Percentiles rank a stretch among this genome's conserved stretches.
Evolutionary conservation across 495 filamentous ascomycete genomes (phyloP).

Genomic region (Hypomontagnella monticulosa): DNA sequence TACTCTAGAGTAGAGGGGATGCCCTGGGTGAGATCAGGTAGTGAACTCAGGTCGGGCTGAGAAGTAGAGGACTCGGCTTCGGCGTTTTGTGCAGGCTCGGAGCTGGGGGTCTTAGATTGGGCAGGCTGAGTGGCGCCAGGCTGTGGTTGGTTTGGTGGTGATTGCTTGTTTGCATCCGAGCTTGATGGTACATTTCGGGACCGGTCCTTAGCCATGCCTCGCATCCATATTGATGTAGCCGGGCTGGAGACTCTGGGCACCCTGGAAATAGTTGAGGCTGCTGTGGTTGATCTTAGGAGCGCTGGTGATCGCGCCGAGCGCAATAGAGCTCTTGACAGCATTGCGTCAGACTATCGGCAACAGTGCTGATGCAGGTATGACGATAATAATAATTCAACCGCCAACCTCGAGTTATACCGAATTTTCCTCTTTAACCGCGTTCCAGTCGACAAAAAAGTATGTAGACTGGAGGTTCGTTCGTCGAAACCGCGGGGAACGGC

Average conservation of each 20-base stretch:
- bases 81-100: conserved; percentile 21
- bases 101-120: conserved; percentile 10
- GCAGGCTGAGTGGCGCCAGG: conserved; percentile 27
- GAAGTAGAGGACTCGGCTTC: conserved; percentile 46
- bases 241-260: conserved; percentile 24
- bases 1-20: conserved; percentile 90
- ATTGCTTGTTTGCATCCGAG: conserved; percentile 10
- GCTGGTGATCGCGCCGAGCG: conserved; percentile 47
- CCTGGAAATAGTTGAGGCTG: conserved; percentile 30
- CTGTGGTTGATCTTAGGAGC: conserved; percentile 41
- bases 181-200: conserved; percentile 24
- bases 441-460: conserved; percentile 5
- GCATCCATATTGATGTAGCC: conserved; percentile 47
- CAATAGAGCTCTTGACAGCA: conserved; percentile 55
- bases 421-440: neutral
- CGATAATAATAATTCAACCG: neutral
- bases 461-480: conserved; percentile 18
- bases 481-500: conserved; percentile 14
- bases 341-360: conserved; percentile 38
- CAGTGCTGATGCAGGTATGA: conserved; percentile 8
- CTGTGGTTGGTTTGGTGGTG: conserved; percentile 15
- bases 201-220: conserved; percentile 53
- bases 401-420: neutral
- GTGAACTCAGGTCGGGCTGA: conserved; percentile 60
- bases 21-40: conserved; percentile 89